These are phyloP conservation scores for Sarocladiaceae sp. DNA, from an alignment of 2,329 filamentous ascomycete genomes.

Conservation along the genomic window DNA sequence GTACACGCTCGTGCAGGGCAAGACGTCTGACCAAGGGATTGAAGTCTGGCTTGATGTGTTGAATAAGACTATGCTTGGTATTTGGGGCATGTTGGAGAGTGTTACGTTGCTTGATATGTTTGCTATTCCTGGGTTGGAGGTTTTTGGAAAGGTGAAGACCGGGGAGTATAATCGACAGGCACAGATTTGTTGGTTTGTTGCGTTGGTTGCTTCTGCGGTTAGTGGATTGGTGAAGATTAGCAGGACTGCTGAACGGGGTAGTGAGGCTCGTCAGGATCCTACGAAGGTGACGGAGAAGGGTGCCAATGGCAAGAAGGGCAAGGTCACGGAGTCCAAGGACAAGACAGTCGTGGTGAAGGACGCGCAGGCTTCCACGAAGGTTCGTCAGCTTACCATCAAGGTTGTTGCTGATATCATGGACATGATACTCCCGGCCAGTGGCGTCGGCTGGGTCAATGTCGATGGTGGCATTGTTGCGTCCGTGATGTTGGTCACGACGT, in stretches of 20 bases:
- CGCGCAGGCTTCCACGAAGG: slow-evolving; percentile 20
- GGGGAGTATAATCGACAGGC: slow-evolving; percentile 51
- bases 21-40: slow-evolving; percentile 14
- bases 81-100: slow-evolving; percentile 66
- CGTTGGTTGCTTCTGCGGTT: slow-evolving; percentile 48
- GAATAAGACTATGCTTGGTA: slow-evolving; percentile 55
- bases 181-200: slow-evolving; percentile 67
- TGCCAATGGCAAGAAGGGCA: slow-evolving; percentile 17
- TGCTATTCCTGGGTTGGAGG: slow-evolving; percentile 36
- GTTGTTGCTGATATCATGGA: slow-evolving; percentile 58
- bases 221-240: slow-evolving; percentile 37
- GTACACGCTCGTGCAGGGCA: slow-evolving; percentile 34
- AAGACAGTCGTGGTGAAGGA: slow-evolving; percentile 24
- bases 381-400: slow-evolving; percentile 36
- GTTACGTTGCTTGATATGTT: slow-evolving; percentile 54
- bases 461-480: slow-evolving; percentile 49
- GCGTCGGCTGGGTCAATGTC: slow-evolving; percentile 56
- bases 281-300: slow-evolving; percentile 18
- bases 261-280: slow-evolving; percentile 23
- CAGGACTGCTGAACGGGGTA: slow-evolving; percentile 12
- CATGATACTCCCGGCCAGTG: slow-evolving; percentile 54
- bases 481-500: slow-evolving; percentile 57
- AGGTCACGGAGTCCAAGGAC: slow-evolving; percentile 13
- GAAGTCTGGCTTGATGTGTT: slow-evolving; percentile 49
- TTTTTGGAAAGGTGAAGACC: slow-evolving; percentile 49